phyloP scores from a whole-genome alignment of 2,329 filamentous ascomycete species.

The Paecilomyces dactylethromorphus region DNA sequence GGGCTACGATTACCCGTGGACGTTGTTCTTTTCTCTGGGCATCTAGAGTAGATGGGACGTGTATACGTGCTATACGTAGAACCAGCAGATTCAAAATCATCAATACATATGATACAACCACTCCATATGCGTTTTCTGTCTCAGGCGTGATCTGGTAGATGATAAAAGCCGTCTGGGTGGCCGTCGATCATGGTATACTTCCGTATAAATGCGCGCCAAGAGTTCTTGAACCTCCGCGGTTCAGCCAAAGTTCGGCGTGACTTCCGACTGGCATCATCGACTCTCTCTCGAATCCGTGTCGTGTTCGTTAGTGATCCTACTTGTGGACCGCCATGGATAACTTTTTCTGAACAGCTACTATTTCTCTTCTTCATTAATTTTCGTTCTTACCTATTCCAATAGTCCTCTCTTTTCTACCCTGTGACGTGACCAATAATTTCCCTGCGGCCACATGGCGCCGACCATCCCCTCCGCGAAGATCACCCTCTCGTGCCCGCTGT shows the following conservation, averaged over 20 bases:
- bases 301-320: background rate
- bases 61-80: background rate
- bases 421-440: background rate
- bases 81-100: background rate
- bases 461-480: slow-evolving; percentile 48
- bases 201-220: background rate
- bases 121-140: too few species aligned
- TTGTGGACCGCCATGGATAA: background rate
- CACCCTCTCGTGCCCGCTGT: slow-evolving; percentile 75
- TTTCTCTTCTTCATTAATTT: background rate
- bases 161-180: background rate
- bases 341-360: background rate
- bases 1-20: background rate
- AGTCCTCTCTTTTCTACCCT: background rate
- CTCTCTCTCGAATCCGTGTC: background rate
- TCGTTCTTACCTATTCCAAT: background rate
- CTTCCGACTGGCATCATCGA: background rate
- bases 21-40: background rate
- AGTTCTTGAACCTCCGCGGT: background rate
- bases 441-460: slow-evolving; percentile 28
- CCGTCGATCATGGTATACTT: background rate
- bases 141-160: background rate
- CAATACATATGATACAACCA: background rate
- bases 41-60: background rate
- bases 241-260: background rate